Base-by-base conservation (phyloP, 441 rosid genomes). In the Gossypium laxum region DNA sequence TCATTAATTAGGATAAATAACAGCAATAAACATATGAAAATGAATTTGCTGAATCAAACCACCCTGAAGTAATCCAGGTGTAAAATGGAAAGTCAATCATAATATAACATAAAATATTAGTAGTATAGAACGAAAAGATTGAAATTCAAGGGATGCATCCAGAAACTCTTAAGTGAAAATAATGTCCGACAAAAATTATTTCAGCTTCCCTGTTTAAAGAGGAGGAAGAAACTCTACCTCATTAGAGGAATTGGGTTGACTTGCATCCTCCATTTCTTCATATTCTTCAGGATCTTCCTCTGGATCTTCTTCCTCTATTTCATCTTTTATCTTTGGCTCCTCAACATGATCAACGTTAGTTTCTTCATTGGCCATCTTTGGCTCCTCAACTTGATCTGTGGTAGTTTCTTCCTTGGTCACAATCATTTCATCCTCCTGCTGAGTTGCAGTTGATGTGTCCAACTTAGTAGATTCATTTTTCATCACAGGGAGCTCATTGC, bases 221-320 rank as follows among this genome's bases (percentile, higher is more conserved):
- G 52, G 5, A 41, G 77, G 28, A 41, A 61, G 28, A 41, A 64
- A 10, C 43, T 80, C 74, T 83, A 82, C 99, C 90, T 86, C 89
- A 62, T 75, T 76, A 80, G 78, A 70, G 22, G 74, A 57, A 28
- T 79, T 84, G 56, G 77, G 77, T 76, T 81, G 70, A 80, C 74
- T 77, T 63, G 69, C 82, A 69, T 85, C 90, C 61, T 84, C 95
- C 84, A 79, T 80, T 74, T 87, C 92, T 72, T 89, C 95, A 73
- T 80, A 75, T 76, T 88, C 96, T 65, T 88, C 95, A 0, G 94
- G 92, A 73, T 89, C 92, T 73, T 89, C 95, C 68, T 87, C 91
- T 0, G 85, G 87, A 70, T 84, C 91, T 76, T 89, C 97, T 11
- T 87, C 91, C 52, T 82, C 87, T 17, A 83, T 87, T 65, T 78